Evolutionary conservation across 805 yeast genomes (phyloP), one percentile per base, ranked within the genome.

Genomic region (Candida endomychidarum): DNA sequence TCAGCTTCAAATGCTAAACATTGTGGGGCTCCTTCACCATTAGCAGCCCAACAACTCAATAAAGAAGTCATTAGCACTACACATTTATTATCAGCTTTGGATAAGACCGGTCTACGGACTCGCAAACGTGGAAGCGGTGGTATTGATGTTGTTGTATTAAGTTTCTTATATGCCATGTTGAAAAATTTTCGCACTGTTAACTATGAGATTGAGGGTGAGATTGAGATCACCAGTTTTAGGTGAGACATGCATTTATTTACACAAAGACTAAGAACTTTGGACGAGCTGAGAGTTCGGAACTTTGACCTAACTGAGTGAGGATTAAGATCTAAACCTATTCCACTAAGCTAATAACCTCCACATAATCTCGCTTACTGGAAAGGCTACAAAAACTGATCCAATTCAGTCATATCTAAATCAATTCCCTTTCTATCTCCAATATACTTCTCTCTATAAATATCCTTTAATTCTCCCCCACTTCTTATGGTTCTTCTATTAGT

Each of bases 31-130:
- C 93, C 90, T 61, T 88, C 95, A 35, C 95, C 91, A 64, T 87
- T 86, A 17, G 96, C 86, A 2, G 96, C 95, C 98, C 98, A 90
- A 67, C 98, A 90, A 72, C 85, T 86, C 51, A 90, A 70, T 60
- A 90, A 72, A 34, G 86, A 82, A 1, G 93, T 81, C 90, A 90
- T 86, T 48, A 84, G 66, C 41, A 86, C 88, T 45, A 80, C 61
- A 61, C 96, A 89, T 42, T 86, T 80, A 51, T 83, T 81, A 34
- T 86, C 76, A 42, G 72, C 61, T 49, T 78, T 78, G 37, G 74
- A 71, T 21, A 75, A 66, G 3, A 77, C 68, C 11, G 88, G 80
- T 51, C 78, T 80, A 58, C 82, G 81, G 43, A 83, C 84, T 59
- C 80, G 77, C 38, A 87, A 71, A 56, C 81, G 74, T 28, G 88